Conservation (phyloP, 768 basidiomycete species). For the Amanita thiersii region DNA sequence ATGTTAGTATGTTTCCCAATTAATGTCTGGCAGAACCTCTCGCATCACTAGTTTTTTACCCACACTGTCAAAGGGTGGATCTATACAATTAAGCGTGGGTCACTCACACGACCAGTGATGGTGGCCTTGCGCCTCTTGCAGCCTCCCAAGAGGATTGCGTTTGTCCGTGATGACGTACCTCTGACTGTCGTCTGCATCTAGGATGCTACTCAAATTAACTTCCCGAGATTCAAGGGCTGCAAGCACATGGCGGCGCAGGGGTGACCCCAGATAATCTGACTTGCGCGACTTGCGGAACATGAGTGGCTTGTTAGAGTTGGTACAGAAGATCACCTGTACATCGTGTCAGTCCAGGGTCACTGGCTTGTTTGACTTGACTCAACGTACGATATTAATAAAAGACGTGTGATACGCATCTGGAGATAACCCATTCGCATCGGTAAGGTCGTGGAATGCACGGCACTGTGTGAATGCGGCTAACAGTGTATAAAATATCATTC, state of each 20-base stretch:
- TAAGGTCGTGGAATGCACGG: conserved; percentile 73
- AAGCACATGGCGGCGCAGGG: conserved; percentile 56
- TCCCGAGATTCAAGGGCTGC: conserved; percentile 44
- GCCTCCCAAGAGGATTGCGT: conserved; percentile 51
- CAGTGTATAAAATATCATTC: conserved; percentile 64
- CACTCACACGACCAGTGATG: conserved; percentile 72
- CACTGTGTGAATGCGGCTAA: conserved; percentile 67
- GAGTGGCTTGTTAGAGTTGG: conserved; percentile 40
- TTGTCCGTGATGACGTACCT: conserved; percentile 55
- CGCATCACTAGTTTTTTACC: conserved; percentile 63
- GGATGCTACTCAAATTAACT: conserved; percentile 36
- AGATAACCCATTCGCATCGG: conserved; percentile 24
- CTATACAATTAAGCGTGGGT: conserved; percentile 2
- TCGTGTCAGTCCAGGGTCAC: neutral
- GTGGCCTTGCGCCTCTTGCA: conserved; percentile 57
- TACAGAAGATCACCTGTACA: conserved; percentile 77
- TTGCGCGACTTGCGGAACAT: conserved; percentile 47
- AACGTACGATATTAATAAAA: conserved; percentile 68
- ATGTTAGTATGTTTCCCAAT: conserved; percentile 78
- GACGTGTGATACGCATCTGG: conserved; percentile 41
- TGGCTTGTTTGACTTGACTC: neutral
- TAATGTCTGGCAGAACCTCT: conserved; percentile 55
- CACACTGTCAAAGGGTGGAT: conserved; percentile 8
- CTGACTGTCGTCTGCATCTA: conserved; percentile 26
- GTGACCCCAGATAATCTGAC: conserved; percentile 64